A percentile compares a stretch with the other conserved stretches of the same genome.
Conservation (phyloP, 2,329 filamentous ascomycete species). For the Calonectria pauciramosa region DNA sequence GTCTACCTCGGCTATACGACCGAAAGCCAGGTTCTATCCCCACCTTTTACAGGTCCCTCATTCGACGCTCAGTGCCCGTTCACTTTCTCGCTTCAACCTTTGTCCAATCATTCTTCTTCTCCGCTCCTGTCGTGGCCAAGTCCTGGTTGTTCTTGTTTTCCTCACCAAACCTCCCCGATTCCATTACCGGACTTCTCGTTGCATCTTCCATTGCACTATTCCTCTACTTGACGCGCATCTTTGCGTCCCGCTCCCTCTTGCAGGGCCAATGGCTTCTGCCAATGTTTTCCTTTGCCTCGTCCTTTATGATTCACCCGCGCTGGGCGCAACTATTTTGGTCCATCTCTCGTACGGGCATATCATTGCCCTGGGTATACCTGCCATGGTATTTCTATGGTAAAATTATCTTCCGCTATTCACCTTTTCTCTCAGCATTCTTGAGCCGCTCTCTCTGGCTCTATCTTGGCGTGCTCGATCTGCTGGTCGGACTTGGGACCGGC, state of each 20-base stretch:
- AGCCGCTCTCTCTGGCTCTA: background rate
- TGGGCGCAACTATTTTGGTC: conserved; percentile 1
- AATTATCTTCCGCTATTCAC: background rate
- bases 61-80: background rate
- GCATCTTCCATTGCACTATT: background rate
- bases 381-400: background rate
- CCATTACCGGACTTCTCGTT: background rate
- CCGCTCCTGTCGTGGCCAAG: background rate
- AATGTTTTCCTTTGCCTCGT: background rate
- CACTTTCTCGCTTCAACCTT: background rate
- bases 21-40: background rate
- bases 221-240: background rate
- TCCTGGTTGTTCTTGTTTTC: background rate
- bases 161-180: background rate
- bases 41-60: background rate
- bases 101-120: background rate
- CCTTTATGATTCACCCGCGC: background rate
- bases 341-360: background rate
- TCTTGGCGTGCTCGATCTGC: background rate
- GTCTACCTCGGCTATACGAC: background rate
- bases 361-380: background rate
- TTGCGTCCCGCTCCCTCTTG: background rate
- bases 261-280: background rate
- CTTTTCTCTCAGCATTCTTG: background rate
- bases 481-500: background rate